A percentile compares a stretch with the other conserved stretches of the same genome.
phyloP scores from a whole-genome alignment of 495 filamentous ascomycete genomes.

The Neurospora discreta region DNA sequence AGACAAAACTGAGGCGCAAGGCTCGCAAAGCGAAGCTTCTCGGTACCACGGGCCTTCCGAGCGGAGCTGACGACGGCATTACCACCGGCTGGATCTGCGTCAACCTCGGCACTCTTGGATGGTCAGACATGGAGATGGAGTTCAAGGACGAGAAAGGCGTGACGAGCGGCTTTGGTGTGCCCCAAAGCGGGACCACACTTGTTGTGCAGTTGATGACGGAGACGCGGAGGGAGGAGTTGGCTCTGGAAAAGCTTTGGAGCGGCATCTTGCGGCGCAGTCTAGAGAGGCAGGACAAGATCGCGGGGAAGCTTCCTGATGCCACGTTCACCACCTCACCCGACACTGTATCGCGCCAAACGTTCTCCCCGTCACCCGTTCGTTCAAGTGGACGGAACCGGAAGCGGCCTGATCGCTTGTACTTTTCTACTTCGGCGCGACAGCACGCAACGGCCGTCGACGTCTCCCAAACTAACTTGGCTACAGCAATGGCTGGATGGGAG shows the following conservation, averaged over 20 bases:
- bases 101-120: constrained; percentile 63
- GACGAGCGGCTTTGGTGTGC: constrained; percentile 68
- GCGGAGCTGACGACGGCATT: constrained; percentile 62
- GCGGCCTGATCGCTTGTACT: constrained; percentile 9
- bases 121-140: constrained; percentile 28
- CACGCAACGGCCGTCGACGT: not conserved
- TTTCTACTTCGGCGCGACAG: constrained; percentile 12
- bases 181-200: constrained; percentile 43
- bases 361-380: not conserved
- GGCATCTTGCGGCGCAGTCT: constrained; percentile 16
- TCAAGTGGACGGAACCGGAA: not conserved
- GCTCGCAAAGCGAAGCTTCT: constrained; percentile 68
- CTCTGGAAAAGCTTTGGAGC: constrained; percentile 73
- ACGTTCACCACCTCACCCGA: not conserved
- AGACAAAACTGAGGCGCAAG: constrained; percentile 70
- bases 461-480: not conserved
- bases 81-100: constrained; percentile 94
- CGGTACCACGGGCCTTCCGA: constrained; percentile 38
- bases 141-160: constrained; percentile 31
- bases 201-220: constrained; percentile 89
- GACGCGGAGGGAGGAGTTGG: constrained; percentile 69
- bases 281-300: constrained; percentile 3
- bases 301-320: not conserved
- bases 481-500: not conserved
- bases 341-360: not conserved